These are phyloP conservation scores for Colletotrichum spinosum DNA, from an alignment of 2,329 filamentous ascomycete genomes.

Conservation along the genomic window DNA sequence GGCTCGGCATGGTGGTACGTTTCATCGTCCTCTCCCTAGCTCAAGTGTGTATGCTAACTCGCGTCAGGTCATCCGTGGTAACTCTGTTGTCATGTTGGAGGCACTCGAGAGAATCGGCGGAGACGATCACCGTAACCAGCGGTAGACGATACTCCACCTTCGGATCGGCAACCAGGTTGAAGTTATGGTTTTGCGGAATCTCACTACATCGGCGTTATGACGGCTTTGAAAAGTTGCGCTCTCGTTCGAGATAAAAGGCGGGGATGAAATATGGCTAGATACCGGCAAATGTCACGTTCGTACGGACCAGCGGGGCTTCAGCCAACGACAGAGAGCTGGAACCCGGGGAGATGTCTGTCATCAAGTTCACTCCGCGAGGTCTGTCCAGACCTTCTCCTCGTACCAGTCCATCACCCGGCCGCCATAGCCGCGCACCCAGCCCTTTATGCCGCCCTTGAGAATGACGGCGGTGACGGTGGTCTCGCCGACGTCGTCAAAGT, in stretches of 20 bases:
- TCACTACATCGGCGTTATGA: conserved; percentile 33
- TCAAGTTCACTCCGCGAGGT: conserved; percentile 14
- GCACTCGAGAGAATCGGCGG: conserved; percentile 77
- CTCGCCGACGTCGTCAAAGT: conserved; percentile 59
- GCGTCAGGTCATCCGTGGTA: conserved; percentile 89
- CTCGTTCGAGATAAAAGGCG: conserved; percentile 26
- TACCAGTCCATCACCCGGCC: conserved; percentile 63
- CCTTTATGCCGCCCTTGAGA: conserved; percentile 64
- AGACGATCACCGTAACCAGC: conserved; percentile 59
- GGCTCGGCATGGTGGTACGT: conserved; percentile 91
- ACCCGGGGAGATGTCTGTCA: neutral
- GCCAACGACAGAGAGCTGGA: neutral
- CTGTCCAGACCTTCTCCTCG: conserved; percentile 54
- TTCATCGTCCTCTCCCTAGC: neutral
- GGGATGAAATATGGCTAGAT: conserved; percentile 42
- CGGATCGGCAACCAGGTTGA: conserved; percentile 14
- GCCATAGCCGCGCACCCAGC: conserved; percentile 63
- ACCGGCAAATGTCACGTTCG: conserved; percentile 41
- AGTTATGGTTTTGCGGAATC: conserved; percentile 22
- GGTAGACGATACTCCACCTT: conserved; percentile 25
- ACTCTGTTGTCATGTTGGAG: conserved; percentile 98
- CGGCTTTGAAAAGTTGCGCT: conserved; percentile 31
- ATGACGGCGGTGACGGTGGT: conserved; percentile 58
- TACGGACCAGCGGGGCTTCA: conserved; percentile 14
- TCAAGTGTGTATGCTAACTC: conserved; percentile 41